Evolutionary conservation across 768 basidiomycete genomes (phyloP).

Genomic region (Agrocybe pediades): DNA sequence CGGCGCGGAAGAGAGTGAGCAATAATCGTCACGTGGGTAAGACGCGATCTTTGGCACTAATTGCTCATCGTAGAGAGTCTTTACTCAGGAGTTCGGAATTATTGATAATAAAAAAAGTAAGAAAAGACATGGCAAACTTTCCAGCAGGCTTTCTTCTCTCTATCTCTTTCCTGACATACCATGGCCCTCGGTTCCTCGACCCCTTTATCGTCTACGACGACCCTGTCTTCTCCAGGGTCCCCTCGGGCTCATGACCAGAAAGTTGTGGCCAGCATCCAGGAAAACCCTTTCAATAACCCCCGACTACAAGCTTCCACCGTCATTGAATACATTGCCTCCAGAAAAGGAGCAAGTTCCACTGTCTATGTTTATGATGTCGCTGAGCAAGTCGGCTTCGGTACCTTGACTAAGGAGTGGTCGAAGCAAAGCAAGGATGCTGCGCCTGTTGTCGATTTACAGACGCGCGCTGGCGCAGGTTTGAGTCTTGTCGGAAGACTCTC

Average conservation of each 20-base stretch:
- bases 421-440: conserved; percentile 42
- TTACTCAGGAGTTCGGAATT: neutral
- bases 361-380: conserved; percentile 86
- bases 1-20: neutral
- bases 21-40: conserved; percentile 18
- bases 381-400: conserved; percentile 81
- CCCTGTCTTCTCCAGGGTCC: conserved; percentile 41
- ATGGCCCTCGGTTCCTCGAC: conserved; percentile 38
- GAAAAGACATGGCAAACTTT: conserved; percentile 17
- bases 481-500: conserved; percentile 78
- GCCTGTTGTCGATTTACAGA: conserved; percentile 72
- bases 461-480: conserved; percentile 82
- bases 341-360: conserved; percentile 53
- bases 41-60: conserved; percentile 47
- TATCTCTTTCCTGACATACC: conserved; percentile 17
- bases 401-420: conserved; percentile 68
- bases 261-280: conserved; percentile 21
- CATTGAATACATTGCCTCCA: conserved; percentile 71
- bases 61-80: conserved; percentile 30
- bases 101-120: conserved; percentile 12
- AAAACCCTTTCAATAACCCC: conserved; percentile 41
- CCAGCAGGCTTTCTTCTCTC: neutral
- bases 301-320: conserved; percentile 58
- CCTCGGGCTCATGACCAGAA: conserved; percentile 25
- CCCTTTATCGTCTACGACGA: conserved; percentile 39